Evolutionary conservation across 192 early-diverging fungal species (phyloP), one percentile per base, ranked within the genome.

Genomic region (Backusella liffmaniae): DNA sequence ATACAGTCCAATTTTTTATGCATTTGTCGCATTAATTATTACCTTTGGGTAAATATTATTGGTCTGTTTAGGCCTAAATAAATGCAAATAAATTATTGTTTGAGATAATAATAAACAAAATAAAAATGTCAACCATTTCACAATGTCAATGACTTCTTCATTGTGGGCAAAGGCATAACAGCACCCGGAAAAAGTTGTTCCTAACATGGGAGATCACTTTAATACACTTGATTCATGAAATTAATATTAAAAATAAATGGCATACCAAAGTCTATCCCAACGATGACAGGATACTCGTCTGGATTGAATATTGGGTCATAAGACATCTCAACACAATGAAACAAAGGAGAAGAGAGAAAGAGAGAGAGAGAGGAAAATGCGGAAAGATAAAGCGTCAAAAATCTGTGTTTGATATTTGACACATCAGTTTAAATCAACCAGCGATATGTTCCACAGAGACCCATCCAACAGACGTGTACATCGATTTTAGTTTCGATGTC

Each of bases 101-200:
- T 85, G 37, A 39, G 10, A 39, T 39, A 10, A 39, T 39, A 39
- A 39, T 39, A 39, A 39, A 39, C 8, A 39, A 10, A 39, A 39
- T 39, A 39, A 39, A 37, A 39, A 39, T 39, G 37, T 3, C 7
- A 39, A 88, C 87, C 87, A 88, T 59, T 84, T 83, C 3, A 83
- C 83, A 66, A 85, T 85, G 74, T 87, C 86, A 51, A 82, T 71
- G 5, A 87, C 82, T 70, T 87, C 84, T 72, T 85, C 84, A n/a
- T 82, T 85, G 51, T 84, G 83, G 4, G 84, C 80, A 81, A 87
- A 85, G 18, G 86, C 84, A 72, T 87, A 87, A 39, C 84, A 84
- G 37, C 84, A 83, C 4, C 86, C 86, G 12, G 85, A 86, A 66
- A 77, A 86, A 10, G 85, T 86, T 41, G 82, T 84, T 59, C 85